These are phyloP conservation scores for Thelephora ganbajun DNA, from an alignment of 768 basidiomycete species.

Conservation along the genomic window DNA sequence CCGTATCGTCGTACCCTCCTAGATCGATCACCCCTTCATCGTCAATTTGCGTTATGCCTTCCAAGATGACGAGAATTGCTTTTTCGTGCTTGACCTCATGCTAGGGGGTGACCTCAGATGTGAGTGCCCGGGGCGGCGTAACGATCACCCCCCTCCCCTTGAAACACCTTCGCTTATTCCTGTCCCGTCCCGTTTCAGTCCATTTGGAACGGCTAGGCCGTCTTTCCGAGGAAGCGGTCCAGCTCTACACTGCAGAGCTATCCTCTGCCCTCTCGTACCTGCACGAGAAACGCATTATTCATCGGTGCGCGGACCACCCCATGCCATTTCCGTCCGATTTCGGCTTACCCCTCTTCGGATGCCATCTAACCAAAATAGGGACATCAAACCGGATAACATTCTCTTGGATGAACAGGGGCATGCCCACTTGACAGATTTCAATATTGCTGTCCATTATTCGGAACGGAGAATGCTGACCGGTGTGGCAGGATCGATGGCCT, in stretches of 20 bases:
- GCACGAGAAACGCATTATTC: slow-evolving; percentile 90
- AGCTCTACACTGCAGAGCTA: slow-evolving; percentile 83
- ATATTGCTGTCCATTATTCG: slow-evolving; percentile 94
- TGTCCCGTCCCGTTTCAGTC: slow-evolving; percentile 31
- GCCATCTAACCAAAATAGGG: slow-evolving; percentile 31
- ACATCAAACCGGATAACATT: slow-evolving; percentile 96
- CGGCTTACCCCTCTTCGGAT: slow-evolving; percentile 18
- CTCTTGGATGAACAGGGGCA: slow-evolving; percentile 91
- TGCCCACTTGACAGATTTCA: slow-evolving; percentile 95
- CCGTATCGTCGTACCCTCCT: slow-evolving; percentile 1
- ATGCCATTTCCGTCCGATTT: slow-evolving; percentile 8
- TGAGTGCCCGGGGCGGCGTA: too few species aligned
- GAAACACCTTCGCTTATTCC: background rate
- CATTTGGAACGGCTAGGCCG: slow-evolving; percentile 75
- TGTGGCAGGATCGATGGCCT: slow-evolving; percentile 97
- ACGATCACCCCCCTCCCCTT: background rate
- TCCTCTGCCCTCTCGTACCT: slow-evolving; percentile 81
- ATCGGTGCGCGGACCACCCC: slow-evolving; percentile 46
- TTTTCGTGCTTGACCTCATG: slow-evolving; percentile 97
- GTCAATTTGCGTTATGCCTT: slow-evolving; percentile 95
- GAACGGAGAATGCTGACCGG: slow-evolving; percentile 76
- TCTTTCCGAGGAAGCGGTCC: slow-evolving; percentile 64
- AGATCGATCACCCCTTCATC: slow-evolving; percentile 94
- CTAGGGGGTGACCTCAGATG: slow-evolving; percentile 89
- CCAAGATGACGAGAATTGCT: slow-evolving; percentile 97